Evolutionary conservation across 305 asterid species (phyloP), one percentile per base, ranked within the genome.

Genomic region (Vinca major): DNA sequence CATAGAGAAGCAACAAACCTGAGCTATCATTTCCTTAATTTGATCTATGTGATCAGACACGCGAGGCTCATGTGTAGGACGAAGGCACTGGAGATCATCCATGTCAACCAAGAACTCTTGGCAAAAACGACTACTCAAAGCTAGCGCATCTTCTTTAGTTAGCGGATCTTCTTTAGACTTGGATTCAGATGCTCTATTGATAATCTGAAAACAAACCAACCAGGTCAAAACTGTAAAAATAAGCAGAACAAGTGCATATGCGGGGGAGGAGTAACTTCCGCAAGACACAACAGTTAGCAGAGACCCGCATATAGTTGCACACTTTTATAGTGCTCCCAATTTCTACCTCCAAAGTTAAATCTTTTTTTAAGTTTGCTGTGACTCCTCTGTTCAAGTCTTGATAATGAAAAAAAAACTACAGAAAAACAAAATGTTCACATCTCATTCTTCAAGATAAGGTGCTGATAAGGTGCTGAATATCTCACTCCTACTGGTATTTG

Each of bases 31-130:
- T 71, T 82, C 85, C 83, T 84, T 88, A 69, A 92, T 92, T 65
- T 93, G 90, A 62, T 87, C 94, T 80, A 93, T 89, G 70, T 93
- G 96, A 63, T 90, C 97, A 63, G 95, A 88, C 69, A 90, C 97
- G 49, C 89, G 88, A 44, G 97, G 97, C 81, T 93, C 92, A 83
- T 87, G 84, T 16, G 99, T 90, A 52, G 99, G 99, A 71, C 66
- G 78, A 71, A 85, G 92, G 86, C 97, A 90, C 68, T 89, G 96
- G 68, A 93, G 94, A 87, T 85, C 96, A 74, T 73, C 82, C 98
- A 93, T 89, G 73, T 93, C 99, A 5, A 26, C 76, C 48, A 87
- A 89, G 76, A 82, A 90, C 81, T 93, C 98, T 50, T 87, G 53
- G 79, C 97, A 90, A 81, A 82, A 93, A 72, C 90, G 75, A 48